These are phyloP conservation scores for Pyrenophora tritici-repentis DNA, from an alignment of 2,329 filamentous ascomycete species.

Conservation along the genomic window DNA sequence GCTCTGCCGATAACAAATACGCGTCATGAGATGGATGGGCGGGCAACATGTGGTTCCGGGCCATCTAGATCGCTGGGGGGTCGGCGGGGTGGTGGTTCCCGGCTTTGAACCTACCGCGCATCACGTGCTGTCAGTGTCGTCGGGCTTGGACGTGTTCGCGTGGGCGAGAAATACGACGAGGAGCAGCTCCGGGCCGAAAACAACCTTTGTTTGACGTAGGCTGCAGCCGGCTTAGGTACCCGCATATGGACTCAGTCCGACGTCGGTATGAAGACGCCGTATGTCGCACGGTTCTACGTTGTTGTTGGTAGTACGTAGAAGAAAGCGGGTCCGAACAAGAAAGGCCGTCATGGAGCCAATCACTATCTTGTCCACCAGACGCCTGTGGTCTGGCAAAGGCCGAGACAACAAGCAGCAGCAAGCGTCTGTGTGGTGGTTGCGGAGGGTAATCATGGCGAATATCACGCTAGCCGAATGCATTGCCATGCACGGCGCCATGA, in stretches of 20 bases:
- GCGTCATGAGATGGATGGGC: too few relatives aligned
- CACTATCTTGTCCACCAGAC: conserved; percentile 4
- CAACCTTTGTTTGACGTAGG: conserved; percentile 1
- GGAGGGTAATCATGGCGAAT: too few relatives aligned
- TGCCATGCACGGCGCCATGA: too few relatives aligned
- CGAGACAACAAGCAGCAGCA: background rate
- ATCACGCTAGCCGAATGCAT: too few relatives aligned
- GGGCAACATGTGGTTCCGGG: too few relatives aligned
- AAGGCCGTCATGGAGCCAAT: conserved; percentile 3
- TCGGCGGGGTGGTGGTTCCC: too few relatives aligned
- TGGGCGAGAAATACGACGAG: too few relatives aligned
- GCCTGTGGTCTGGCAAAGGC: background rate
- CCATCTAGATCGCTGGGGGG: too few relatives aligned
- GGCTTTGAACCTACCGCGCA: too few relatives aligned
- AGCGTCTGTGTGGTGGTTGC: too few relatives aligned
- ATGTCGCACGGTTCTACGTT: conserved; percentile 9
- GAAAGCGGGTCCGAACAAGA: conserved; percentile 16
- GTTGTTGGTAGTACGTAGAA: background rate
- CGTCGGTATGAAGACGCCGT: background rate
- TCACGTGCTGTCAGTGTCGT: too few relatives aligned
- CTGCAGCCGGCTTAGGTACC: conserved; percentile 1
- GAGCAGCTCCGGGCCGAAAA: background rate
- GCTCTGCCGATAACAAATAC: background rate
- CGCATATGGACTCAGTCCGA: background rate
- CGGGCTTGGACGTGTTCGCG: too few relatives aligned